Evolutionary conservation across 345 rosid genomes (phyloP).

Genomic region (Moricandia moricandioides): DNA sequence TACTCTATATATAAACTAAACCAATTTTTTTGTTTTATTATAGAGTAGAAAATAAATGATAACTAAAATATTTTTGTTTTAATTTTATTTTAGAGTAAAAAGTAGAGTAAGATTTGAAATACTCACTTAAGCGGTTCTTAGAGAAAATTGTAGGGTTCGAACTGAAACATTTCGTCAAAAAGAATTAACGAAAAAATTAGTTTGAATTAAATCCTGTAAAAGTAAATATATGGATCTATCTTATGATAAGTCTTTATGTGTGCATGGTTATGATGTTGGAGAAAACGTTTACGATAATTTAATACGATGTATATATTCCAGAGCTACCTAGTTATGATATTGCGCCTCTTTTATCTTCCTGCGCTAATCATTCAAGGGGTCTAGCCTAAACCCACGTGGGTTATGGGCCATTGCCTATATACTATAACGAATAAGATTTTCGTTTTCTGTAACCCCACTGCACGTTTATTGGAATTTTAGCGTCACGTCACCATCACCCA

Average conservation of each 20-base stretch:
- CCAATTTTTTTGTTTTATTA: too few species aligned
- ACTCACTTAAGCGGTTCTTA: too few species aligned
- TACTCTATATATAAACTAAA: too few species aligned
- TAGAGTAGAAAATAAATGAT: too few species aligned
- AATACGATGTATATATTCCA: neutral
- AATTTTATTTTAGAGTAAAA: too few species aligned
- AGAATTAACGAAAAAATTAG: too few species aligned
- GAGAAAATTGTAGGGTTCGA: too few species aligned
- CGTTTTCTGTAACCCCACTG: slow-evolving; percentile 32
- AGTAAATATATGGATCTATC: too few species aligned
- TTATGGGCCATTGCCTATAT: neutral
- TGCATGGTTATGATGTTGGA: neutral
- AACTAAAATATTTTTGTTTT: too few species aligned
- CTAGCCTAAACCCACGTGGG: slow-evolving; percentile 44
- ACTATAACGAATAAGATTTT: slow-evolving; percentile 22
- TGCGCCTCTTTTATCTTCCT: neutral
- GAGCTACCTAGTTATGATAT: neutral
- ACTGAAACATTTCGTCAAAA: too few species aligned
- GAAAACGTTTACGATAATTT: neutral
- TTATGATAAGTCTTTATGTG: neutral
- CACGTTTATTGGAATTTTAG: slow-evolving; percentile 28
- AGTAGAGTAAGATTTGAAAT: too few species aligned
- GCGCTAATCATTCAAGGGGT: neutral
- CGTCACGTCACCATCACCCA: slow-evolving; percentile 28
- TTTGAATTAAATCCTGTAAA: too few species aligned